Evolutionary conservation across 208 protist genomes (phyloP), one percentile per base, ranked within the genome.

Genomic region (Herpetomonas muscarum): DNA sequence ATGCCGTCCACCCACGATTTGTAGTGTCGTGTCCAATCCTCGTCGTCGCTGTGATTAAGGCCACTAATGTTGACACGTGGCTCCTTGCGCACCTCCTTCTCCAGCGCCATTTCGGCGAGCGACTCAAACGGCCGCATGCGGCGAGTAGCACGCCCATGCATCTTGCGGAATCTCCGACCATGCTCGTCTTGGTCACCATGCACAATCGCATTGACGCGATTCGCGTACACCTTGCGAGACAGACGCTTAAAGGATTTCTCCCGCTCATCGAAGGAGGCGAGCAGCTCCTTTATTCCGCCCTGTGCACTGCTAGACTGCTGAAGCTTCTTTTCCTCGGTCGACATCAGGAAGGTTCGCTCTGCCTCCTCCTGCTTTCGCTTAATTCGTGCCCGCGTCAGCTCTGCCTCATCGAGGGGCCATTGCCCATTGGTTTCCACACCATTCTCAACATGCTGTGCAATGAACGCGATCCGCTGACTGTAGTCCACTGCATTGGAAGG

Each of bases 381-480:
- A 22, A 85, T 59, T 60, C 80, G 86, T 13, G 82, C 85, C 10
- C 67, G 58, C 17, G 66, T 53, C 26, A 94, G 72, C 28, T 76
- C 74, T 6, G 85, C 69, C 22, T 54, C 45, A 48, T 81, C 72
- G 21, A 94, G 74, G 10, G 88, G 88, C 85, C 88, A 94, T 51
- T 81, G 50, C 12, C 88, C 88, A 1, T 74, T 70, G 15, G 88
- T 92, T 42, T 90, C 68, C 53, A 94, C 45, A 1, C 82, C 85
- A 66, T 92, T 92, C 61, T 92, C 84, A 7, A 94, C 84, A 61
- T 92, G 85, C 64, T 92, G 87, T 13, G 87, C 87, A 62, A 94
- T 84, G 39, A 90, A 90, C 7, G 85, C 81, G 48, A 94, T 72
- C 9, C 87, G 75, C 58, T 90, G 76, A 36, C 80, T 89, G 57